A percentile compares a stretch with the other conserved stretches of the same genome.
These are phyloP conservation scores for Tricholoma flavovirens DNA, from an alignment of 768 basidiomycete genomes.

Conservation along the genomic window DNA sequence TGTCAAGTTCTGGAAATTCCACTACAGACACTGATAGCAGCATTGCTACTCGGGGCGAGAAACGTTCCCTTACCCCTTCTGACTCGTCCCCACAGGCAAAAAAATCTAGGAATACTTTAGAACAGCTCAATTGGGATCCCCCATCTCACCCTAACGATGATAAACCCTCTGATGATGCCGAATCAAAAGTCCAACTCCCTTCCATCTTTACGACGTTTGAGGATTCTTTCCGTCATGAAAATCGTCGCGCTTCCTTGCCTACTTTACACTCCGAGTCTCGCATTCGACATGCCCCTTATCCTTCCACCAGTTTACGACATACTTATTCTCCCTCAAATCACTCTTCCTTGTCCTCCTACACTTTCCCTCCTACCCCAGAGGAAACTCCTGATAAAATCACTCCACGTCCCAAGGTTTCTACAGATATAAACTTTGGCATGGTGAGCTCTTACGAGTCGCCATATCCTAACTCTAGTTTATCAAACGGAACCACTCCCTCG, in stretches of 20 bases:
- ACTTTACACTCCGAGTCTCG: slow-evolving; percentile 51
- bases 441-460: slow-evolving; percentile 39
- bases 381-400: slow-evolving; percentile 29
- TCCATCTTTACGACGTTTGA: slow-evolving; percentile 70
- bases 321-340: slow-evolving; percentile 40
- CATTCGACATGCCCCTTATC: slow-evolving; percentile 53
- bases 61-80: slow-evolving; percentile 50
- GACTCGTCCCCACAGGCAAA: slow-evolving; percentile 50
- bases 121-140: slow-evolving; percentile 30
- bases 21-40: slow-evolving; percentile 63
- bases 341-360: slow-evolving; percentile 42
- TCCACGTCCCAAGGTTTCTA: slow-evolving; percentile 43
- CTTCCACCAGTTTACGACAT: slow-evolving; percentile 42
- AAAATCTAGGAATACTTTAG: slow-evolving; percentile 35
- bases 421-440: slow-evolving; percentile 40
- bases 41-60: slow-evolving; percentile 54
- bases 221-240: slow-evolving; percentile 50
- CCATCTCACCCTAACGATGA: slow-evolving; percentile 23
- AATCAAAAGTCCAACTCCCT: slow-evolving; percentile 61
- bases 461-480: slow-evolving; percentile 43
- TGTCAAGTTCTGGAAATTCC: slow-evolving; percentile 74
- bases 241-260: slow-evolving; percentile 61
- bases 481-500: slow-evolving; percentile 48
- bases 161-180: slow-evolving; percentile 39
- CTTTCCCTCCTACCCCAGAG: slow-evolving; percentile 50